Evolutionary conservation across 495 filamentous ascomycete species (phyloP), one percentile per base, ranked within the genome.

Genomic region (Penicillium robsamsonii): DNA sequence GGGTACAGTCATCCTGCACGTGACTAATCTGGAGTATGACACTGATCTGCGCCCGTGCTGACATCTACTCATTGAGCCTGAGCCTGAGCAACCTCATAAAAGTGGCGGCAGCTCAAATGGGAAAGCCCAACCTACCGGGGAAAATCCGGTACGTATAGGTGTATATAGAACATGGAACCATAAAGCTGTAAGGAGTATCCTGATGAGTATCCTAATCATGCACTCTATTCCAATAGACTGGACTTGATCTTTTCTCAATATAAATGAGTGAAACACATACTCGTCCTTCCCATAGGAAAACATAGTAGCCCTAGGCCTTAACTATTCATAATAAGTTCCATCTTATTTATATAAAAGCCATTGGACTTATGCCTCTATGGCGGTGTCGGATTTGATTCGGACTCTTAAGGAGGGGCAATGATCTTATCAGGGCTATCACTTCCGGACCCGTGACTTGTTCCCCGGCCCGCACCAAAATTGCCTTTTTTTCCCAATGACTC

Each of bases 401-500:
- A 20, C 22, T 52, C 38, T 2, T 22, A 22, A 1, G 51, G 51
- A 54, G 51, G 51, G 51, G 42, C 37, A 52, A 44, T 55, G 48
- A 25, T 41, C 55, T 59, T 66, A 66, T 63, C 63, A 50, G 60
- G 29, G 38, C 59, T 66, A 63, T 66, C 62, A 49, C 47, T 46
- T 47, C 64, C 65, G 63, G 58, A 55, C 57, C 65, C 55, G 54
- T 65, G 62, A 67, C 64, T 61, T n/a, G 13, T 15, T 53, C 57
- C 53, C 58, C 46, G 46, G 50, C 62, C 65, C 59, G 62, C 65
- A 65, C 62, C 65, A 65, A 65, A 67, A 48, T 51, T 54, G 47
- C 13, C 55, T 61, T 71, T 68, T 68, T 66, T 58, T 50, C 49
- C 53, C 46, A 52, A 57, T 72, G 70, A 72, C 66, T 72, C 70